Percentiles rank a stretch among this genome's conserved stretches.
phyloP scores from a whole-genome alignment of 169 alveolate genomes.

The Eimeria necatrix region DNA sequence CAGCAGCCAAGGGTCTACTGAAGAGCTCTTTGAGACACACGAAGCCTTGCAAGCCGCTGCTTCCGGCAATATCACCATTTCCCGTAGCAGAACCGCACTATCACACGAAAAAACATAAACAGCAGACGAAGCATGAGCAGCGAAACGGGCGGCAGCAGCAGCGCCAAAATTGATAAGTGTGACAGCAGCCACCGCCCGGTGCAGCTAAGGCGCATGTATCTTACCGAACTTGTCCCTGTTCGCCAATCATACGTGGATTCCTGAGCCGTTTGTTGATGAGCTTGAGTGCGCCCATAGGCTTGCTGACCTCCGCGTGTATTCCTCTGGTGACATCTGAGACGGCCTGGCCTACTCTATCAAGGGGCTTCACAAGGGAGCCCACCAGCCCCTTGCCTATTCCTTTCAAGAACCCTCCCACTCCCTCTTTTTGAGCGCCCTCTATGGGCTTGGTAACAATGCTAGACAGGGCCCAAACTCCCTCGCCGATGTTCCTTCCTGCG shows the following conservation, averaged over 20 bases:
- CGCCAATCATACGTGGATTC: constrained; percentile 12
- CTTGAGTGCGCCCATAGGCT: constrained; percentile 60
- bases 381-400: constrained; percentile 94
- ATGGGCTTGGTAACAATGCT: constrained; percentile 94
- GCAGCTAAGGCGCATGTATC: neutral
- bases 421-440: constrained; percentile 95
- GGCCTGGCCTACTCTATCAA: constrained; percentile 93
- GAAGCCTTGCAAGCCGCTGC: too few relatives aligned
- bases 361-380: constrained; percentile 92
- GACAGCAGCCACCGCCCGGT: too few relatives aligned
- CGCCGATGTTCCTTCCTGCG: constrained; percentile 93
- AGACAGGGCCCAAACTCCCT: constrained; percentile 92
- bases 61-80: too few relatives aligned
- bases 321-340: constrained; percentile 40
- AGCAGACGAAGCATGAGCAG: constrained; percentile 14
- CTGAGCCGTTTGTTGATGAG: neutral
- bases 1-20: too few relatives aligned
- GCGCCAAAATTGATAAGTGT: neutral
- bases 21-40: too few relatives aligned
- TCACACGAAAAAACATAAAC: neutral
- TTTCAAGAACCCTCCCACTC: constrained; percentile 93
- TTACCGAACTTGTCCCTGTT: neutral
- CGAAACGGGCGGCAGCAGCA: too few relatives aligned
- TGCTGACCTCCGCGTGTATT: constrained; percentile 20
- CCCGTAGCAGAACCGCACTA: neutral